phyloP scores from a whole-genome alignment of 129 eudicot species.

The Ambrosia artemisiifolia region DNA sequence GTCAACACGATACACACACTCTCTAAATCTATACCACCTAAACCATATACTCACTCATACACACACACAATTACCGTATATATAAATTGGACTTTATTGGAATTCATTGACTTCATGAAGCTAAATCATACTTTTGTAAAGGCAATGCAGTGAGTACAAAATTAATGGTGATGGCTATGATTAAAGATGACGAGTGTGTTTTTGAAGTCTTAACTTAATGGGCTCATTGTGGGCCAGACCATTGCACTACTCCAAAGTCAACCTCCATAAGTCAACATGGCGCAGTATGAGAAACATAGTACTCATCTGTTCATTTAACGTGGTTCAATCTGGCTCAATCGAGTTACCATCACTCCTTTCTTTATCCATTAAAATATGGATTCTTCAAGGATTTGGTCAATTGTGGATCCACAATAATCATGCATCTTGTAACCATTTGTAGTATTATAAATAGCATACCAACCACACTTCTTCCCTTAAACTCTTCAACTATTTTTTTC shows the following conservation, averaged over 20 bases:
- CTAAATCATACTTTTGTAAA: slow-evolving; percentile 25
- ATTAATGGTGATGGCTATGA: slow-evolving; percentile 26
- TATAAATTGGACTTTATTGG: background rate
- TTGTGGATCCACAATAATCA: slow-evolving; percentile 35
- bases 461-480: slow-evolving; percentile 21
- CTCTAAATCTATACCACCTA: too few species aligned
- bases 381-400: slow-evolving; percentile 23
- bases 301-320: slow-evolving; percentile 31
- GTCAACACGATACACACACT: too few species aligned
- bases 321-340: slow-evolving; percentile 34
- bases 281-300: slow-evolving; percentile 39
- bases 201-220: slow-evolving; percentile 36
- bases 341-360: slow-evolving; percentile 27
- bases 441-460: slow-evolving; percentile 31
- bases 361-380: slow-evolving; percentile 19
- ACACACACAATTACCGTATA: background rate
- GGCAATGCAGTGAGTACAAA: slow-evolving; percentile 22
- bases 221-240: slow-evolving; percentile 33
- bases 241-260: slow-evolving; percentile 36
- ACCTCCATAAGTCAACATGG: slow-evolving; percentile 37
- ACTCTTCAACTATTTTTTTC: background rate
- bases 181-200: slow-evolving; percentile 35
- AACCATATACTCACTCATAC: background rate
- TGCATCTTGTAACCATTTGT: slow-evolving; percentile 14
- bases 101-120: slow-evolving; percentile 23